These are phyloP conservation scores for Cairneyella variabilis DNA, from an alignment of 495 filamentous ascomycete genomes.

Conservation along the genomic window DNA sequence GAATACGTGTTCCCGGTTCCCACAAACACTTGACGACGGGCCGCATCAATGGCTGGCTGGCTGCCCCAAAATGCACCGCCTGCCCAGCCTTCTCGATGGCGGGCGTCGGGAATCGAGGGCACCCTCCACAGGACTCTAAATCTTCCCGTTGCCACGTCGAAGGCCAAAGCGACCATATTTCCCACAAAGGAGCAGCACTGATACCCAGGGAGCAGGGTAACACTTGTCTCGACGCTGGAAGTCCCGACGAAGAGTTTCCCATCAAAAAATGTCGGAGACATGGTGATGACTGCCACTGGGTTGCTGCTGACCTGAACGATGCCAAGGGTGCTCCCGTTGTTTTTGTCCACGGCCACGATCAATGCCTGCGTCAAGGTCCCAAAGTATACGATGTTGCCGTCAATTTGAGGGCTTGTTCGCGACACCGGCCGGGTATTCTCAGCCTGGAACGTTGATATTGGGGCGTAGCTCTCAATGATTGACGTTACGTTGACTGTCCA, in stretches of 20 bases:
- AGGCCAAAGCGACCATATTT: conserved; percentile 29
- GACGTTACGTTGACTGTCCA: conserved; percentile 32
- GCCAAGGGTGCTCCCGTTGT: conserved; percentile 25
- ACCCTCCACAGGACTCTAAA: conserved; percentile 31
- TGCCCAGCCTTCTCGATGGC: conserved; percentile 24
- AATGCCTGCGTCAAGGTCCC: conserved; percentile 33
- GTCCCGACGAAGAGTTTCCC: conserved; percentile 30
- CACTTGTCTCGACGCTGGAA: conserved; percentile 31
- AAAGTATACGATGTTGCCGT: conserved; percentile 31
- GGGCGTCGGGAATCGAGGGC: conserved; percentile 24
- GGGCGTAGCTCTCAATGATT: conserved; percentile 24
- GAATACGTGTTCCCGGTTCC: conserved; percentile 36
- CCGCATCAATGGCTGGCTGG: conserved; percentile 36
- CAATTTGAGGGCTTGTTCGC: conserved; percentile 30
- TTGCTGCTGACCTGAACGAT: conserved; percentile 28
- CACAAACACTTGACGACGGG: conserved; percentile 33
- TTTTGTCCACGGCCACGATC: conserved; percentile 30
- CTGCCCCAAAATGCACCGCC: conserved; percentile 36
- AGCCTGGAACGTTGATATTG: conserved; percentile 15
- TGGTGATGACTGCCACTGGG: conserved; percentile 30
- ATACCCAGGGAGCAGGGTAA: conserved; percentile 23
- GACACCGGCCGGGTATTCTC: conserved; percentile 9
- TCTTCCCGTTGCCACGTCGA: conserved; percentile 11
- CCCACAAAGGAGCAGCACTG: conserved; percentile 35
- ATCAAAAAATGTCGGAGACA: conserved; percentile 28